These are phyloP conservation scores for Aspergillus latus DNA, from an alignment of 2,329 filamentous ascomycete species.

Conservation along the genomic window DNA sequence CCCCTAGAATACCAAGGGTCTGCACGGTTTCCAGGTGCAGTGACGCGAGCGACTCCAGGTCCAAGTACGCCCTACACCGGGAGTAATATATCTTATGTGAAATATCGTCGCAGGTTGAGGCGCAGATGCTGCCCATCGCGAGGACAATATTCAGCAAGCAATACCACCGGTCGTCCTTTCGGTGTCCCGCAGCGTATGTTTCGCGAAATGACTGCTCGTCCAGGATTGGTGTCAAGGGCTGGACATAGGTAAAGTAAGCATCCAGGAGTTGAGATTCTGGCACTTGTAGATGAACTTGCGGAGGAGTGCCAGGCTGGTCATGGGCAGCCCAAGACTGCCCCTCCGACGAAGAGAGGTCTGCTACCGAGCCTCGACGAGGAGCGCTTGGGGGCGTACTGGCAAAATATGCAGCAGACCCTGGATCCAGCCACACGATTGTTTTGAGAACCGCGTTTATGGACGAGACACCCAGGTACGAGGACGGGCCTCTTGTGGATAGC, in stretches of 20 bases:
- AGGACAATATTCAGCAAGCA: slow-evolving; percentile 74
- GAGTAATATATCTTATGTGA: slow-evolving; percentile 70
- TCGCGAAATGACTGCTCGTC: slow-evolving; percentile 70
- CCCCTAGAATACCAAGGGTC: slow-evolving; percentile 68
- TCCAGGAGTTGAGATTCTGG: slow-evolving; percentile 70
- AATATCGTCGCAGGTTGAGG: slow-evolving; percentile 62
- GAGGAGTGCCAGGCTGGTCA: slow-evolving; percentile 43
- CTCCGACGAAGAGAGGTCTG: slow-evolving; percentile 23
- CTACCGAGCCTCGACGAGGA: slow-evolving; percentile 16
- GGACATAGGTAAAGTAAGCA: slow-evolving; percentile 73
- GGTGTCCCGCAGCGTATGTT: slow-evolving; percentile 61
- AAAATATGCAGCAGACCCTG: slow-evolving; percentile 50
- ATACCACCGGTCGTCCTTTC: slow-evolving; percentile 69
- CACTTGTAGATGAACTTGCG: slow-evolving; percentile 55
- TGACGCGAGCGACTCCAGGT: slow-evolving; percentile 66
- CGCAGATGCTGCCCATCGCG: slow-evolving; percentile 70
- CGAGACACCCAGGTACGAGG: slow-evolving; percentile 70
- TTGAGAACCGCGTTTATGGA: slow-evolving; percentile 73
- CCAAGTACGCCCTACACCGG: slow-evolving; percentile 65
- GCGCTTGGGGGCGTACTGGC: slow-evolving; percentile 38
- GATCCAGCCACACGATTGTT: slow-evolving; percentile 63
- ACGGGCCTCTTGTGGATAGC: slow-evolving; percentile 58
- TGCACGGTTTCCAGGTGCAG: slow-evolving; percentile 73
- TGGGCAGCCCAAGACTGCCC: slow-evolving; percentile 28
- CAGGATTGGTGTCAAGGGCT: slow-evolving; percentile 71